phyloP scores from a whole-genome alignment of 768 basidiomycete species.

The Xerocomellus intermedius region DNA sequence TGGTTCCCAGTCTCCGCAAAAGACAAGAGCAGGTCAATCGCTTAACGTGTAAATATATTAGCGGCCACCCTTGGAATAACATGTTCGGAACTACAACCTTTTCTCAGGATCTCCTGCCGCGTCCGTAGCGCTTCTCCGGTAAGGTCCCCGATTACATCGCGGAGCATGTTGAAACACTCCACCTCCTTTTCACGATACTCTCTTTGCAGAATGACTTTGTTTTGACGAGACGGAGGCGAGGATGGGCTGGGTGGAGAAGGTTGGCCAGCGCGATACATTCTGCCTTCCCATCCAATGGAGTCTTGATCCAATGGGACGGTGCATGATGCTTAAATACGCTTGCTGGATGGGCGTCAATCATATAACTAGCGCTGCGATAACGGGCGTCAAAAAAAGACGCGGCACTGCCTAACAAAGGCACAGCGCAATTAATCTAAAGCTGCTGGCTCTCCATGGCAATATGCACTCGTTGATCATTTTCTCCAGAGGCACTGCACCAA shows the following conservation, averaged over 20 bases:
- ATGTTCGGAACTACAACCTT: constrained; percentile 10
- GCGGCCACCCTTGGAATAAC: neutral
- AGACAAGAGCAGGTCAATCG: constrained; percentile 4
- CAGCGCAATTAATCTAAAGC: too few species aligned
- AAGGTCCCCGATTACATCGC: constrained; percentile 11
- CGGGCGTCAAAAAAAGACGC: neutral
- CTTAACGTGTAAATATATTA: constrained; percentile 4
- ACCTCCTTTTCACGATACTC: constrained; percentile 25
- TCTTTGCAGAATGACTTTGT: constrained; percentile 14
- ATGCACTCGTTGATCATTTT: too few species aligned
- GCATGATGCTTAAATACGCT: neutral
- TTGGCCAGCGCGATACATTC: constrained; percentile 1
- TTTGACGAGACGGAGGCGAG: constrained; percentile 1
- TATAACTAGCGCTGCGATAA: too few species aligned
- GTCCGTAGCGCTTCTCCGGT: constrained; percentile 12
- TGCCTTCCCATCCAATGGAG: neutral
- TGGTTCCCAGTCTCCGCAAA: neutral
- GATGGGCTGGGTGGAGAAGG: neutral
- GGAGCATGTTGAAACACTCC: constrained; percentile 17
- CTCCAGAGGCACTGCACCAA: too few species aligned
- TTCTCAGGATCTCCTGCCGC: constrained; percentile 19
- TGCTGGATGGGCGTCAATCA: neutral
- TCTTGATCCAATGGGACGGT: neutral
- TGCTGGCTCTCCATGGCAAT: too few species aligned
- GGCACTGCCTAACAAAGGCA: too few species aligned